These are phyloP conservation scores for Pouteria glomerata DNA, from an alignment of 148 eudicot genomes.

Conservation along the genomic window DNA sequence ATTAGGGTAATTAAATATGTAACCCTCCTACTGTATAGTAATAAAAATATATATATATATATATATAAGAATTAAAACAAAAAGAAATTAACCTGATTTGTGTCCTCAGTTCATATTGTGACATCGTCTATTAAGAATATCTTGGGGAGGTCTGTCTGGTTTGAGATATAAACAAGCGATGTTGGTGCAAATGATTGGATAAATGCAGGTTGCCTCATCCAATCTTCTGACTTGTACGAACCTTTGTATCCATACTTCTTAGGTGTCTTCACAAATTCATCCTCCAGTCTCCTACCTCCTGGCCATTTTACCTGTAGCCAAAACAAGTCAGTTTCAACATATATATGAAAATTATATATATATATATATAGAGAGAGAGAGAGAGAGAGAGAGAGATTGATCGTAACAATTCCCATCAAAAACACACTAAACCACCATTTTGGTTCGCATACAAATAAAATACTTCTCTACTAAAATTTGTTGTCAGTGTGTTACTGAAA, in stretches of 20 bases:
- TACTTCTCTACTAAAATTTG: too few species aligned
- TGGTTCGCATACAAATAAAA: background rate
- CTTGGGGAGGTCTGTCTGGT: slow-evolving; percentile 78
- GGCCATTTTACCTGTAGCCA: slow-evolving; percentile 83
- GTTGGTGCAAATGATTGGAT: slow-evolving; percentile 97
- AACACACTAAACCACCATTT: too few species aligned
- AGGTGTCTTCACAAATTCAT: slow-evolving; percentile 66
- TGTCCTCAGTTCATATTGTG: slow-evolving; percentile 66
- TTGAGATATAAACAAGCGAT: slow-evolving; percentile 67
- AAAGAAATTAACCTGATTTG: slow-evolving; percentile 73
- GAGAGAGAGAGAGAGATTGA: too few species aligned
- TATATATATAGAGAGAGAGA: too few species aligned
- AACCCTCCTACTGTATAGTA: too few species aligned
- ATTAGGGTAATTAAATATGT: too few species aligned
- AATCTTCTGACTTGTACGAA: slow-evolving; percentile 73
- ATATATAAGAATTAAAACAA: background rate
- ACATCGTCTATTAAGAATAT: slow-evolving; percentile 73
- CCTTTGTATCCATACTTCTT: slow-evolving; percentile 84
- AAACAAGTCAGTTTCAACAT: too few species aligned
- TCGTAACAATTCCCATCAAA: too few species aligned
- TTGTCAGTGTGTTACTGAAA: too few species aligned
- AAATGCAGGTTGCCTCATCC: slow-evolving; percentile 89
- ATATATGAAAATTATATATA: too few species aligned
- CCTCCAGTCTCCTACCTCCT: slow-evolving; percentile 72
- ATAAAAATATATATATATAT: background rate